These are phyloP conservation scores for Gaertneriomyces semiglobifer DNA, from an alignment of 192 early-diverging fungal genomes.

Conservation along the genomic window DNA sequence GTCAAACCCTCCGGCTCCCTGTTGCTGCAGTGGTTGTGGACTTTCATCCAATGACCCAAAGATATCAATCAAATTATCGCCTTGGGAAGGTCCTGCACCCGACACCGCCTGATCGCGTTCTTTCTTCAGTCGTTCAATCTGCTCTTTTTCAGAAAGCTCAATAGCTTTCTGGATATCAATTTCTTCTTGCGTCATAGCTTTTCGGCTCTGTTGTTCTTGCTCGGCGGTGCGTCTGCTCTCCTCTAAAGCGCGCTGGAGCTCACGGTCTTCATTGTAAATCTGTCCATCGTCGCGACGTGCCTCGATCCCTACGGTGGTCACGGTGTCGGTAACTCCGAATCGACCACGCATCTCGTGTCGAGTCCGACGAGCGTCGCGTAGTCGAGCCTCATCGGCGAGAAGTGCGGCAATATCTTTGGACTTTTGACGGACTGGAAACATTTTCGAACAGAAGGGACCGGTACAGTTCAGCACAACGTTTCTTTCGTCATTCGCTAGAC, in stretches of 20 bases:
- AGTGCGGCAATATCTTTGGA: conserved; percentile 84
- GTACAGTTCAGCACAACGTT: background rate
- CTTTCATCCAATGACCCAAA: conserved; percentile 39
- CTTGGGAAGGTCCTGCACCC: conserved; percentile 1
- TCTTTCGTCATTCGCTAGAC: background rate
- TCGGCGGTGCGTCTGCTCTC: conserved; percentile 69
- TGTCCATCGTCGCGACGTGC: conserved; percentile 22
- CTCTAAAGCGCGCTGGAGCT: conserved; percentile 78
- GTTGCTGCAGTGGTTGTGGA: conserved; percentile 28
- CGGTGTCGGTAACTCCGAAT: conserved; percentile 12
- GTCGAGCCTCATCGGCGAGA: conserved; percentile 70
- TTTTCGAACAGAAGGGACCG: no score
- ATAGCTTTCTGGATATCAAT: conserved; percentile 45
- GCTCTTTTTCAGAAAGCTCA: conserved; percentile 45
- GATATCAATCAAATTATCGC: conserved; percentile 47
- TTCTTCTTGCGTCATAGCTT: conserved; percentile 24
- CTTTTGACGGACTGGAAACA: conserved; percentile 77
- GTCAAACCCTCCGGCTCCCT: conserved; percentile 19
- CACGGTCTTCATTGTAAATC: conserved; percentile 70
- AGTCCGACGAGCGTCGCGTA: conserved; percentile 72
- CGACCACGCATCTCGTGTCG: conserved; percentile 62
- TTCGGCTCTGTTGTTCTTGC: conserved; percentile 51
- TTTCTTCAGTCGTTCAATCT: conserved; percentile 26
- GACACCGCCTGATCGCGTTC: conserved; percentile 21
- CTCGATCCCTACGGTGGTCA: conserved; percentile 34